Conservation (phyloP, 2,329 filamentous ascomycete species). For the Bipolaris bicolor region DNA sequence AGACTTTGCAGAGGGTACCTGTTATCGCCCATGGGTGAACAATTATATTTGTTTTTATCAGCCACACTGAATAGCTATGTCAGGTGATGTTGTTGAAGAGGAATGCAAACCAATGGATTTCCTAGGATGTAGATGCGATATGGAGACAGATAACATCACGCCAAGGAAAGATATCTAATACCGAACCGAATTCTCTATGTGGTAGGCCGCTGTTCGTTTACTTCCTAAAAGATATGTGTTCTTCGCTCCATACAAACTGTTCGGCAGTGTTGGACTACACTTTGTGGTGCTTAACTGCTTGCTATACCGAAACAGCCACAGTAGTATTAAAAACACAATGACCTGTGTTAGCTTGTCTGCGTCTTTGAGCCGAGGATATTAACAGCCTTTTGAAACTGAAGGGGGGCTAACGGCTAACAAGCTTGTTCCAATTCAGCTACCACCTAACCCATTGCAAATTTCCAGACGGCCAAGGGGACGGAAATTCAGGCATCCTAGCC, state of each 20-base stretch:
- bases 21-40: constrained; percentile 9
- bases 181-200: background rate
- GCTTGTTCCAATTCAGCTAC: background rate
- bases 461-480: background rate
- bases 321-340: too few species aligned
- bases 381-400: too few species aligned
- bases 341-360: too few species aligned
- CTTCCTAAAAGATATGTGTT: background rate
- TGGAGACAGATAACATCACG: background rate
- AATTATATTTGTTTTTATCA: constrained; percentile 12
- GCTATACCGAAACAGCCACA: too few species aligned
- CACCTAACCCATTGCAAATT: background rate
- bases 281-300: too few species aligned
- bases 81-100: constrained; percentile 1
- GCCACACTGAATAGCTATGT: background rate
- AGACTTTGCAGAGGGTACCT: constrained; percentile 9
- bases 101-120: background rate
- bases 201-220: background rate
- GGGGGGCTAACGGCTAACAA: too few species aligned
- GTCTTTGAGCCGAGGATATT: too few species aligned
- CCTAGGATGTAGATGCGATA: background rate
- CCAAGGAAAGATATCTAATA: background rate
- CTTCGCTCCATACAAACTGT: background rate
- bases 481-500: background rate
- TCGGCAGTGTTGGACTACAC: background rate